Evolutionary conservation across 345 rosid species (phyloP), one percentile per base, ranked within the genome.

Genomic region (Lepidium africanum): DNA sequence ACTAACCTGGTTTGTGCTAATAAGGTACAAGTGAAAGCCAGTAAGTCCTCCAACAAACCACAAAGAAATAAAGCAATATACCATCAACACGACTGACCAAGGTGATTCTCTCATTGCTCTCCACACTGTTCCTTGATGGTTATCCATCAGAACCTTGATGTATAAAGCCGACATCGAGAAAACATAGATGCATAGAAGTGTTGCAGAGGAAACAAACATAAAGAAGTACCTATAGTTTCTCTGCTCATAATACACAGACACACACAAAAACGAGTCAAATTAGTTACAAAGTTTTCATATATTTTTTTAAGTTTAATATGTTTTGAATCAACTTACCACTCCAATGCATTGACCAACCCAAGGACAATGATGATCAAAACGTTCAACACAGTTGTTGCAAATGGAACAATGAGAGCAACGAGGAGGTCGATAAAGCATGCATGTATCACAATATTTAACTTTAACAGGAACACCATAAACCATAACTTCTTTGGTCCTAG

Each of bases 281-380:
- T 33, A 5, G 36, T 49, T 16, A 41, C 40, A 27, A 27, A 27
- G 6, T 27, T 27, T 30, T 19, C 6, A 9, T 40, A 33, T 43
- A 10, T 19, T 32, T 19, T 32, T 21, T 21, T 2, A 21, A 21
- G 10, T 17, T 15, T 19, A 49, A 37, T 21, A 21, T 21, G 0
- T 23, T 56, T 16, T 38, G 43, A 15, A 68, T 52, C 33, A 81
- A 61, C 80, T 70, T 86, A 94, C 99, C 91, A 87, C 40, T 76
- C 99, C 99, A 78, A 94, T 84, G 82, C 99, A 94, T 71, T 94
- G 99, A 52, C 99, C 97, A 42, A 94, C 93, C 99, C 99, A 94
- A 35, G 97, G 97, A 73, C 99, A 94, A 73, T 94, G 97, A 74
- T 94, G 99, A 81, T 94, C 99, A 78, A 94, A 94, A 51, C 97